Conservation (phyloP, 2,329 filamentous ascomycete species). For the Diaporthe citri region DNA sequence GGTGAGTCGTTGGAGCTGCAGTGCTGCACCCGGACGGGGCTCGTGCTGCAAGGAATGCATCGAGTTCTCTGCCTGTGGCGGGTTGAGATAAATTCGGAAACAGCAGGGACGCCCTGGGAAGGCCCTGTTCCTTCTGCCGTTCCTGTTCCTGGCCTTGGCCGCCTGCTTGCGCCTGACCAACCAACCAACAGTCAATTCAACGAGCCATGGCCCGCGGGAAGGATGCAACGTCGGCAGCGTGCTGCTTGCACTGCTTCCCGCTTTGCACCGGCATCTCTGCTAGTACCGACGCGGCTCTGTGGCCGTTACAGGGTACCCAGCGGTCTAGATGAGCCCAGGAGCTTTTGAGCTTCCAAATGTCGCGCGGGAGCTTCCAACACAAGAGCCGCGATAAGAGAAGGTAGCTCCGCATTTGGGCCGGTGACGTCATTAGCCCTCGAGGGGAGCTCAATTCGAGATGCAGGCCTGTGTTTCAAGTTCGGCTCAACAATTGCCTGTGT, state of each 20-base stretch:
- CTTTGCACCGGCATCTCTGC: constrained; percentile 18
- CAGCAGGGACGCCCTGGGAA: constrained; percentile 22
- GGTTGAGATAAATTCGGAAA: constrained; percentile 39
- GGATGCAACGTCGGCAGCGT: constrained; percentile 25
- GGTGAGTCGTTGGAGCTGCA: background rate
- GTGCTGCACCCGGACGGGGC: constrained; percentile 17
- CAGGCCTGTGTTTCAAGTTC: constrained; percentile 7
- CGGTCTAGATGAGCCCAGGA: background rate
- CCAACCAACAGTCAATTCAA: constrained; percentile 19
- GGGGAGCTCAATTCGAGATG: background rate
- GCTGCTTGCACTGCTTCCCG: background rate
- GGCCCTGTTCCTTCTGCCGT: constrained; percentile 20
- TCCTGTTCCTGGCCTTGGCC: constrained; percentile 13
- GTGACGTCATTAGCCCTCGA: constrained; percentile 2
- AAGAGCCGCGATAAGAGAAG: constrained; percentile 4
- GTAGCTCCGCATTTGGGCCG: background rate
- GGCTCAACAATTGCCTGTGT: constrained; percentile 7
- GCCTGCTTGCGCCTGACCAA: background rate
- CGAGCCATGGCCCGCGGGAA: constrained; percentile 8
- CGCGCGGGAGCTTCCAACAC: background rate
- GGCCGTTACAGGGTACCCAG: background rate
- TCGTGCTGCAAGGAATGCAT: constrained; percentile 36
- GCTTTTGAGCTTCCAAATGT: background rate
- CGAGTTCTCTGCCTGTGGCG: constrained; percentile 3
- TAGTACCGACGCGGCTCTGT: background rate